Evolutionary conservation across 495 filamentous ascomycete genomes (phyloP), one percentile per base, ranked within the genome.

Genomic region (Terfezia claveryi): DNA sequence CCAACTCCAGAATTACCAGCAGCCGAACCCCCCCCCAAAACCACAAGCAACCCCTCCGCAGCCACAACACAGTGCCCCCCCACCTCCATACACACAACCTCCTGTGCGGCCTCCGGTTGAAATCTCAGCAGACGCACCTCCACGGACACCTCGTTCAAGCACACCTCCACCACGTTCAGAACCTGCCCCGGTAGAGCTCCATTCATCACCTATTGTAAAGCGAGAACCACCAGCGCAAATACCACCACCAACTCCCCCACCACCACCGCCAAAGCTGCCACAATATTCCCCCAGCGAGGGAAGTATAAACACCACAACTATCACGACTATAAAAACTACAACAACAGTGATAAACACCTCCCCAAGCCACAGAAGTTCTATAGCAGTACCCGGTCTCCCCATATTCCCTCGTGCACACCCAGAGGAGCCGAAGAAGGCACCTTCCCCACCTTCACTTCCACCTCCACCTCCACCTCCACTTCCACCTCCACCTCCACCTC

Each of bases 1-100:
- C 4, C 41, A 46, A 46, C 17, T 46, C 8, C 41, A 46, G 17
- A 14, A 46, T 4, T 46, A 2, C 17, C 41, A 46, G 17, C 12
- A 46, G 12, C 41, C 41, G 27, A 32, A 32, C 2, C 27, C 27
- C 27, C 4, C 27, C 27, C 27, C 20, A 1, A 20, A 1, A 32
- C 27, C 27, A 56, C 20, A 17, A 54, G 44, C 49, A 59, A 59
- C 16, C 50, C 55, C 5, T 52, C 52, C 8, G 55, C 27, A 7
- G 12, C 55, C 56, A 54, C 37, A 41, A 14, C 3, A n/a, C 50
- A n/a, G n/a, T n/a, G n/a, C 23, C 0, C n/a, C 8, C 37, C 23
- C 50, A 23, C n/a, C 23, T n/a, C 23, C 50, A 36, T 23, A 17
- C 8, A 23, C 7, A n/a, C 23, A 27, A 14, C 7, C 50, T 52